Conservation (phyloP, 805 yeast species). For the Maudiozyma serrabonitensis region DNA sequence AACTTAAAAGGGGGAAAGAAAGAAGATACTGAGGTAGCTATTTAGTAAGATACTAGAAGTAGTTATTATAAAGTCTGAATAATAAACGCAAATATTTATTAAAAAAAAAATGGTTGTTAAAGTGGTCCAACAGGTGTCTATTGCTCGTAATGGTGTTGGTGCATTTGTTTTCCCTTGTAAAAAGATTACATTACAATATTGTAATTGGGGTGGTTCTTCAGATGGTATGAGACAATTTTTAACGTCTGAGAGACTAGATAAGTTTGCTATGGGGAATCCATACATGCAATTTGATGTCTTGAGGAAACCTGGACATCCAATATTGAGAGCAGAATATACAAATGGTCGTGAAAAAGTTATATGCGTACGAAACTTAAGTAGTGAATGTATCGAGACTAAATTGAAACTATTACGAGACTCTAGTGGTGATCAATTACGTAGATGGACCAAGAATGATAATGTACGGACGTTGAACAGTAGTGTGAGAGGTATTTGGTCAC, state of each 20-base stretch:
- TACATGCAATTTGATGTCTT: slow-evolving; percentile 62
- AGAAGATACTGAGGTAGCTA: background rate
- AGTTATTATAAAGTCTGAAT: no score
- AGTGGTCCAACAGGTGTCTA: slow-evolving; percentile 48
- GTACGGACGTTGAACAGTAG: slow-evolving; percentile 74
- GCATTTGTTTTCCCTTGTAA: slow-evolving; percentile 68
- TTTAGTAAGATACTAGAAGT: no score
- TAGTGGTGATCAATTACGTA: slow-evolving; percentile 52
- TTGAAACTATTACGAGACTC: slow-evolving; percentile 54
- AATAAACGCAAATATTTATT: background rate
- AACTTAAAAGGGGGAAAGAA: no score
- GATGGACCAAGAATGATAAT: slow-evolving; percentile 57
- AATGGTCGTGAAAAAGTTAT: slow-evolving; percentile 45
- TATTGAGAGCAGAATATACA: slow-evolving; percentile 48
- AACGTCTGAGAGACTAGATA: slow-evolving; percentile 37
- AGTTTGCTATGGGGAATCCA: slow-evolving; percentile 52
- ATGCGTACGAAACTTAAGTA: slow-evolving; percentile 66
- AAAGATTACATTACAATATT: slow-evolving; percentile 65
- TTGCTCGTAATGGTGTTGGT: slow-evolving; percentile 68
- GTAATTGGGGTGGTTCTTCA: slow-evolving; percentile 96
- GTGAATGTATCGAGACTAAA: slow-evolving; percentile 53
- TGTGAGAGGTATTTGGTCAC: slow-evolving; percentile 97
- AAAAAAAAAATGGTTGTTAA: slow-evolving; percentile 34
- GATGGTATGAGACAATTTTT: slow-evolving; percentile 69
- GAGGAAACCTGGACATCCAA: slow-evolving; percentile 77